A percentile compares a stretch with the other conserved stretches of the same genome.
These are phyloP conservation scores for Penicillium freii DNA, from an alignment of 2,329 filamentous ascomycete genomes.

Conservation along the genomic window DNA sequence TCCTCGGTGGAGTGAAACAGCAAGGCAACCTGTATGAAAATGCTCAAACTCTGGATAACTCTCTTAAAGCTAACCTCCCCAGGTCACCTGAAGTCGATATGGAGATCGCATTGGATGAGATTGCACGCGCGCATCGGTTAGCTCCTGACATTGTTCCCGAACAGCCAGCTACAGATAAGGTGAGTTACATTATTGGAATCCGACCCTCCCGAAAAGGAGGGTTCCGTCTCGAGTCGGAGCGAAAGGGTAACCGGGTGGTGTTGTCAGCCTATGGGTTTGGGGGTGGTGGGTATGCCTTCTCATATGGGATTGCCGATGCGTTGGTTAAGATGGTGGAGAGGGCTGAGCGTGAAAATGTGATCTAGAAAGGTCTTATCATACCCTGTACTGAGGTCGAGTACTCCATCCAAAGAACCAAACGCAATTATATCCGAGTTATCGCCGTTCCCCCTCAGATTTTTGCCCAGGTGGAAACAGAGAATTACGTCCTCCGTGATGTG, in stretches of 20 bases:
- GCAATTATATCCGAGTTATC: not conserved
- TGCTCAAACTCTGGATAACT: not conserved
- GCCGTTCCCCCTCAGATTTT: not conserved
- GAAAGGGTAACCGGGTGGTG: constrained; percentile 25
- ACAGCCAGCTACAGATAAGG: constrained; percentile 26
- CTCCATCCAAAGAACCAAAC: too few species aligned
- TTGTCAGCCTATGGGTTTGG: constrained; percentile 41
- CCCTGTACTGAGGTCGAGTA: too few species aligned
- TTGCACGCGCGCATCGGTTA: constrained; percentile 39
- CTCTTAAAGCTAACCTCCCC: constrained; percentile 4
- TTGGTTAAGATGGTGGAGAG: constrained; percentile 37
- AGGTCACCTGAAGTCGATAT: constrained; percentile 39
- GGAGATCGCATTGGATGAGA: constrained; percentile 39
- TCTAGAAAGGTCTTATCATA: constrained; percentile 9
- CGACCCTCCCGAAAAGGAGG: constrained; percentile 36
- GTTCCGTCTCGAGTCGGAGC: constrained; percentile 36
- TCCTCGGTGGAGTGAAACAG: constrained; percentile 39
- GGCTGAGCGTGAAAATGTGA: constrained; percentile 33
- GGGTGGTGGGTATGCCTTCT: constrained; percentile 40
- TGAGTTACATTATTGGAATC: constrained; percentile 39
- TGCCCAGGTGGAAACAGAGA: too few species aligned
- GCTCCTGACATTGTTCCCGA: constrained; percentile 38
- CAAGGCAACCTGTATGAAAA: constrained; percentile 30
- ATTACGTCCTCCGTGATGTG: too few species aligned
- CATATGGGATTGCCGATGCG: constrained; percentile 38